Evolutionary conservation across 768 basidiomycete species (phyloP).

Genomic region (Pilatotrama ljubarskyi): DNA sequence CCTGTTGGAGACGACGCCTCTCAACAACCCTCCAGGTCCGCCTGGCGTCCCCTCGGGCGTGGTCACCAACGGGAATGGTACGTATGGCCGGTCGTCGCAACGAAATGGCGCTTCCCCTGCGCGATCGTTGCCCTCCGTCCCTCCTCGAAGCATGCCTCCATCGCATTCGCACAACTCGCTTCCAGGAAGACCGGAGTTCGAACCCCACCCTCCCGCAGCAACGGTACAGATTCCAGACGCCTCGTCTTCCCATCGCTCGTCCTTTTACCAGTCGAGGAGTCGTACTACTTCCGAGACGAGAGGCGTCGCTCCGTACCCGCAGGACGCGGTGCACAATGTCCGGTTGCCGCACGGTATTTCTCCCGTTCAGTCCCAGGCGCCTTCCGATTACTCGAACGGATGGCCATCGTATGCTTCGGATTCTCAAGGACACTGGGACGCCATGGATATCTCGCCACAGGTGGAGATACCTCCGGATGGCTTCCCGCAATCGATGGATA

Average conservation of each 20-base stretch:
- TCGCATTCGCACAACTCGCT: conserved; percentile 50
- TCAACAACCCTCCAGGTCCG: conserved; percentile 66
- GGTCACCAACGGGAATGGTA: conserved; percentile 15
- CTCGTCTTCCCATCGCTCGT: conserved; percentile 52
- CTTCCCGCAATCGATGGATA: conserved; percentile 48
- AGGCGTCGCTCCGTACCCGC: conserved; percentile 30
- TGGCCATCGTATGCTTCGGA: conserved; percentile 27
- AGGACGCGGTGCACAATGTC: conserved; percentile 25
- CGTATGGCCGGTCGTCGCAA: conserved; percentile 5
- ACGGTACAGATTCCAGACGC: conserved; percentile 46
- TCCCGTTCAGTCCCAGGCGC: conserved; percentile 21
- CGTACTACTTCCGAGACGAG: conserved; percentile 8
- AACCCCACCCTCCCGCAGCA: conserved; percentile 40
- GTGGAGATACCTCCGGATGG: conserved; percentile 47
- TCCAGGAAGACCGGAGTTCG: conserved; percentile 38
- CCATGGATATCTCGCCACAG: conserved; percentile 63
- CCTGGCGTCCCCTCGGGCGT: conserved; percentile 25
- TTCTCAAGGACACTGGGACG: conserved; percentile 40
- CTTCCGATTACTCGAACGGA: conserved; percentile 24
- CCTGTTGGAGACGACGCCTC: conserved; percentile 73
- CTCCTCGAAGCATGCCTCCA: conserved; percentile 46
- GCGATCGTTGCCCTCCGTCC: conserved; percentile 37
- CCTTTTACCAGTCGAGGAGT: conserved; percentile 45
- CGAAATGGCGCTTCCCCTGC: conserved; percentile 27
- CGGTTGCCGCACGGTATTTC: conserved; percentile 11